phyloP scores from a whole-genome alignment of 495 filamentous ascomycete species.

The Usnea hakonensis region DNA sequence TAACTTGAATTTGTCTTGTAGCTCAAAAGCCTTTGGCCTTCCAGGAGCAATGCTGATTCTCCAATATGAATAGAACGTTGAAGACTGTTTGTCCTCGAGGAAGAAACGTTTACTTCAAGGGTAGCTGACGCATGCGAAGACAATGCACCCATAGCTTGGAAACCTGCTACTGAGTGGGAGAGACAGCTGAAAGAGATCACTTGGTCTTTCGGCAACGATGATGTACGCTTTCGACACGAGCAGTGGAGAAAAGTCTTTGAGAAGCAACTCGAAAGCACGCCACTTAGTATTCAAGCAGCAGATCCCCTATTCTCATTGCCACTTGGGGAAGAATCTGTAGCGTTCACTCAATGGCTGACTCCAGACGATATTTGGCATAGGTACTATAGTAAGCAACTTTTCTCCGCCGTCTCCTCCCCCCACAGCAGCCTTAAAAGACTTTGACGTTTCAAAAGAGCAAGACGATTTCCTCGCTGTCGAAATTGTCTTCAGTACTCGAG shows the following conservation, averaged over 20 bases:
- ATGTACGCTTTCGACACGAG: constrained; percentile 50
- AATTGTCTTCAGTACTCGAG: not conserved
- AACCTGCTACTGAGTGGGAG: constrained; percentile 45
- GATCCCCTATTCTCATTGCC: constrained; percentile 47
- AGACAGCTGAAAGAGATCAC: constrained; percentile 45
- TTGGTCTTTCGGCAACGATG: constrained; percentile 40
- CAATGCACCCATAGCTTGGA: constrained; percentile 43
- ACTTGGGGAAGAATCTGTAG: constrained; percentile 31
- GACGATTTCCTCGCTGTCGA: not conserved
- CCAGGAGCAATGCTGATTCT: not conserved
- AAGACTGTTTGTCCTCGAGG: constrained; percentile 45
- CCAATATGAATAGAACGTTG: constrained; percentile 37
- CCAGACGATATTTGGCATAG: constrained; percentile 49
- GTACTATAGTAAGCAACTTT: constrained; percentile 32
- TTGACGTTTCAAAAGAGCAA: not conserved
- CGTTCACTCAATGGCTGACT: constrained; percentile 42
- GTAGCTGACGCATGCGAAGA: constrained; percentile 26
- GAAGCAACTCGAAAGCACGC: constrained; percentile 37
- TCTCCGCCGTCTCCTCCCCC: not conserved
- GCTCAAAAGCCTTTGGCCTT: constrained; percentile 20
- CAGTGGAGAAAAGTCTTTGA: constrained; percentile 47
- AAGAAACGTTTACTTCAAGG: not conserved
- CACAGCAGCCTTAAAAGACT: not conserved
- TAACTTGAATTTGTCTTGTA: not conserved
- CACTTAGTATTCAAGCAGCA: constrained; percentile 32